Percentiles rank a stretch among this genome's conserved stretches.
These are phyloP conservation scores for Haplographium delicatum DNA, from an alignment of 495 filamentous ascomycete species.

Conservation along the genomic window DNA sequence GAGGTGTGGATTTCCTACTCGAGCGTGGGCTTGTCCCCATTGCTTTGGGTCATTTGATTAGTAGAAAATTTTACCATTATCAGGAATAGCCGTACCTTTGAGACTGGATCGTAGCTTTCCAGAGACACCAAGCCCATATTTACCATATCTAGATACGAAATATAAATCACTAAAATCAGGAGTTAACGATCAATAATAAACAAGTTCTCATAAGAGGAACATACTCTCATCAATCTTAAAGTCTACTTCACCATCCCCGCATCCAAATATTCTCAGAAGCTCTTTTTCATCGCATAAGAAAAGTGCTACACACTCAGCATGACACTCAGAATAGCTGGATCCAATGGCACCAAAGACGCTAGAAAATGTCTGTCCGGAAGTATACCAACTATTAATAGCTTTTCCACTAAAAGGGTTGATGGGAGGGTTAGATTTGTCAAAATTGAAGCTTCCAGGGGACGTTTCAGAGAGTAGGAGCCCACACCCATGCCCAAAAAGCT, in stretches of 20 bases:
- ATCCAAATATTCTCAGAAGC: neutral
- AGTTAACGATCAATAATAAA: neutral
- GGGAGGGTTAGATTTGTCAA: neutral
- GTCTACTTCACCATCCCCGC: neutral
- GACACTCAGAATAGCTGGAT: neutral
- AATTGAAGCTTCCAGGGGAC: neutral
- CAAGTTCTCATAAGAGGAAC: neutral
- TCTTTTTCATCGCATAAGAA: neutral
- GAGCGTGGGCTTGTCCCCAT: neutral
- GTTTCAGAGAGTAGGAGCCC: neutral
- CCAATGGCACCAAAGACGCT: neutral
- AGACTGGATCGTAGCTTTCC: neutral
- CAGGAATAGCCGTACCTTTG: neutral
- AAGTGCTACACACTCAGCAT: neutral
- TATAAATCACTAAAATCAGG: neutral
- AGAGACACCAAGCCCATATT: neutral
- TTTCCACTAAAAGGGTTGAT: neutral
- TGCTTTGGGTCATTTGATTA: neutral
- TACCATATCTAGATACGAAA: neutral
- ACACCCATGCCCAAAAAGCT: neutral
- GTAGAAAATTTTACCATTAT: neutral
- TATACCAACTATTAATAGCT: neutral
- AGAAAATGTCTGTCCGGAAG: neutral
- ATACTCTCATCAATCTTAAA: neutral
- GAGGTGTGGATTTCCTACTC: neutral